Base-by-base conservation (phyloP, 1,284 basidiomycete species). In the Ceratobasidium sp. region DNA sequence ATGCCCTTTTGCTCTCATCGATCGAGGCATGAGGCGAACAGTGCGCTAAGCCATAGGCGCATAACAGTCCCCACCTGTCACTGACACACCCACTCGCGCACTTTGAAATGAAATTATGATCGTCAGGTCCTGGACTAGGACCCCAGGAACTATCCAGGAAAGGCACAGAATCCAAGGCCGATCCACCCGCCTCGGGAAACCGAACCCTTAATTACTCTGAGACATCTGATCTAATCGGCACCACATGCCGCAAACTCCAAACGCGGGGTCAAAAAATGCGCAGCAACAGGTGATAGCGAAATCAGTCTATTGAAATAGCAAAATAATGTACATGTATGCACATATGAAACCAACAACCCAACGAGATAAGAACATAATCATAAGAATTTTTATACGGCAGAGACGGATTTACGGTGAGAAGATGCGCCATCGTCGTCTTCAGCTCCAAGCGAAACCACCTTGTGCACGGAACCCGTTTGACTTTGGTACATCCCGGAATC, bases 391-490 rank as follows among this genome's bases (percentile, higher is more conserved):
- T 47, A 69, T 27, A 69, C 66, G 19, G 66, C 66, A 22, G 53
- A 36, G 2, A 44, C 29, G 17, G 62, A 64, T 57, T 54, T 54
- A 22, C 36, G 64, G 56, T 69, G 54, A 9, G 51, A 69, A 9
- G 66, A 69, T 9, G 66, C 45, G 4, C 51, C 33, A n/a, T 69
- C 66, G 44, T 44, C 53, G 19, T 33, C 57, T 17, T 60, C 31
- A 24, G 56, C 66, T 31, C 57, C 66, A n/a, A 69, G 51, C 7
- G 51, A 22, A 47, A 69, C 66, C 17, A 69, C 66, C 66, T 69
- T 69, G 17, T 64, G 62, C 2, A 64, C 45, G 3, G 62, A 60
- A 33, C 27, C 33, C 36, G 53, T 57, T 27, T 69, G 51, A 41
- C 31, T 54, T 2, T n/a, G n/a, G 36, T 57, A 57, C 22, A 69